These are phyloP conservation scores for Lichenothelia convexa DNA, from an alignment of 495 filamentous ascomycete genomes.

Conservation along the genomic window DNA sequence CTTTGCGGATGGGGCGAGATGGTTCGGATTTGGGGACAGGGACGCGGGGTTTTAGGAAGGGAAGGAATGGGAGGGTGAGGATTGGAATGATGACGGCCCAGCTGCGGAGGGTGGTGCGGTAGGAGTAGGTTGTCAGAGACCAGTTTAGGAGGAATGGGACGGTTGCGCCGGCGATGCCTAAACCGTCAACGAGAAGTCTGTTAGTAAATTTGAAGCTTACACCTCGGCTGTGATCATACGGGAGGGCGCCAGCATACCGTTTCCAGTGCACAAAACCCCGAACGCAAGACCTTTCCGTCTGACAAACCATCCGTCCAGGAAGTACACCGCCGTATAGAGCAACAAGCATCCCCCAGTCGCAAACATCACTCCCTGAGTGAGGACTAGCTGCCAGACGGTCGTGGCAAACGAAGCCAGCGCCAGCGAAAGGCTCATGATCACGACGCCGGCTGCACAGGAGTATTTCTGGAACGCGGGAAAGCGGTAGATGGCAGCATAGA, in stretches of 20 bases:
- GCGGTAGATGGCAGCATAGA: not conserved
- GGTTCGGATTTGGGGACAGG: constrained; percentile 9
- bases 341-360: constrained; percentile 28
- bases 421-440: constrained; percentile 13
- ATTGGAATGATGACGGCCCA: constrained; percentile 29
- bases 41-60: constrained; percentile 25
- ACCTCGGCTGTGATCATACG: too few species aligned
- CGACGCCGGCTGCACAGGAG: constrained; percentile 21
- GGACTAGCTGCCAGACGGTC: constrained; percentile 27
- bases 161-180: constrained; percentile 20
- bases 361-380: constrained; percentile 36
- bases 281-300: constrained; percentile 33
- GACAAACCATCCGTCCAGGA: constrained; percentile 41
- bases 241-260: constrained; percentile 4
- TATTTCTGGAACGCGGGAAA: constrained; percentile 16
- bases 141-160: constrained; percentile 20
- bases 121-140: constrained; percentile 35
- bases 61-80: constrained; percentile 25
- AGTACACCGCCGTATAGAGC: constrained; percentile 30
- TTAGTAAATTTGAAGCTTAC: not conserved
- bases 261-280: constrained; percentile 36
- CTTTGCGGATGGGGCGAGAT: constrained; percentile 7
- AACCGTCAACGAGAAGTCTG: not conserved
- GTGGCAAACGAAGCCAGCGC: constrained; percentile 29
- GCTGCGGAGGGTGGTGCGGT: constrained; percentile 31